Percentiles rank a stretch among this genome's conserved stretches.
Evolutionary conservation across 2,329 filamentous ascomycete species (phyloP).

Genomic region (Paecilomyces dactylethromorphus): DNA sequence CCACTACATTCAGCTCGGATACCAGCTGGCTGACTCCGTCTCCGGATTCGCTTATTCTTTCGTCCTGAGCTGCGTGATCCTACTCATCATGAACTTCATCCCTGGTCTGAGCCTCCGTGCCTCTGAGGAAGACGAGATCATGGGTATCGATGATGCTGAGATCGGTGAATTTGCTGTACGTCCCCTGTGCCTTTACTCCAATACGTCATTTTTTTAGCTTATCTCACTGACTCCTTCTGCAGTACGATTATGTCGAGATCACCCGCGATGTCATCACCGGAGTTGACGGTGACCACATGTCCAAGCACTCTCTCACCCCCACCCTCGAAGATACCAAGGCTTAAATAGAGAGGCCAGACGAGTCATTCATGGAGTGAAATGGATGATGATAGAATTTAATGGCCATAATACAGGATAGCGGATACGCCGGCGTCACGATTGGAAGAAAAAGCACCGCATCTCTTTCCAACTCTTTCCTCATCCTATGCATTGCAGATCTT

Average conservation of each 20-base stretch:
- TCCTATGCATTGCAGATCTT: no score
- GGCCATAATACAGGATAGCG: no score
- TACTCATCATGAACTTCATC: slow-evolving; percentile 72
- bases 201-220: background rate
- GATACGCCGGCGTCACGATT: no score
- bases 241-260: slow-evolving; percentile 86
- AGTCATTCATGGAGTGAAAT: background rate
- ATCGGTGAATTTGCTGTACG: slow-evolving; percentile 82
- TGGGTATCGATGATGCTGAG: slow-evolving; percentile 83
- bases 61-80: slow-evolving; percentile 66
- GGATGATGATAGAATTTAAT: background rate
- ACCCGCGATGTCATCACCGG: slow-evolving; percentile 59
- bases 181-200: slow-evolving; percentile 8
- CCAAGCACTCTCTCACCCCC: slow-evolving; percentile 8
- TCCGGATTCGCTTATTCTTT: slow-evolving; percentile 74
- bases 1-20: slow-evolving; percentile 75
- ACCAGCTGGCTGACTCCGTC: slow-evolving; percentile 76
- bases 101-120: slow-evolving; percentile 70
- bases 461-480: no score
- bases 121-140: slow-evolving; percentile 68
- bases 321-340: slow-evolving; percentile 9
- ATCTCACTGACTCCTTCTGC: slow-evolving; percentile 6
- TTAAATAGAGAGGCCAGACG: slow-evolving; percentile 8
- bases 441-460: no score
- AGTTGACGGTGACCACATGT: slow-evolving; percentile 15